Evolutionary conservation across 257 asterid species (phyloP), one percentile per base, ranked within the genome.

Genomic region (Dorcoceras hygrometricum): DNA sequence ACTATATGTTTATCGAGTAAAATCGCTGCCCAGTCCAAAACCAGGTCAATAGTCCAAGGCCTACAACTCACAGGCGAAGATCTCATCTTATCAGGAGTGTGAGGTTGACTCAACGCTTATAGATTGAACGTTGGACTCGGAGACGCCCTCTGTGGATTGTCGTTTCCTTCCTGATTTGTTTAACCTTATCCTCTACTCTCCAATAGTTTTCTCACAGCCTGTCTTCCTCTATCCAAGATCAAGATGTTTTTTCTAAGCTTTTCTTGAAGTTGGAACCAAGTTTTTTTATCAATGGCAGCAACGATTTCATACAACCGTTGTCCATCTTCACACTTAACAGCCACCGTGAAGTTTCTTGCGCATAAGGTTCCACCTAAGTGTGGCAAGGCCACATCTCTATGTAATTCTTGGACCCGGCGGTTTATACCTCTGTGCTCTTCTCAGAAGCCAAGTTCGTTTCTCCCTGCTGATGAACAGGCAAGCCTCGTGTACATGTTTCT

Each of bases 251-350:
- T 32, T 73, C 54, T 69, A 43, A 43, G 56, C 34, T 63, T 67
- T 46, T 67, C 72, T 70, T 72, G 43, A 66, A 59, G 18, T 65
- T 46, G 32, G 28, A 28, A 51, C 70, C 63, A 27, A 64, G 57
- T 20, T 63, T 66, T 68, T 22, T 36, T 80, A 71, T 69, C 88
- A 82, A 89, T 91, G 98, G 97, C 99, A 61, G 81, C 74, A 71
- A 55, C 77, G 16, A 61, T 75, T 72, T 81, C 95, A 59, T 90
- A 88, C 86, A 87, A 80, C 72, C 80, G 69, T 1, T 62, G 63
- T 70, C 77, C 83, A 24, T 82, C 81, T 46, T 68, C 88, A 28
- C 81, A 69, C 23, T 67, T 72, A 18, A 57, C 76, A 7, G 59
- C 78, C 32, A 8, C 75, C 63, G 77, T 57, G 18, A 80, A 79